Evolutionary conservation across 129 eudicot species (phyloP), one percentile per base, ranked within the genome.

Genomic region (Solidago caesia): DNA sequence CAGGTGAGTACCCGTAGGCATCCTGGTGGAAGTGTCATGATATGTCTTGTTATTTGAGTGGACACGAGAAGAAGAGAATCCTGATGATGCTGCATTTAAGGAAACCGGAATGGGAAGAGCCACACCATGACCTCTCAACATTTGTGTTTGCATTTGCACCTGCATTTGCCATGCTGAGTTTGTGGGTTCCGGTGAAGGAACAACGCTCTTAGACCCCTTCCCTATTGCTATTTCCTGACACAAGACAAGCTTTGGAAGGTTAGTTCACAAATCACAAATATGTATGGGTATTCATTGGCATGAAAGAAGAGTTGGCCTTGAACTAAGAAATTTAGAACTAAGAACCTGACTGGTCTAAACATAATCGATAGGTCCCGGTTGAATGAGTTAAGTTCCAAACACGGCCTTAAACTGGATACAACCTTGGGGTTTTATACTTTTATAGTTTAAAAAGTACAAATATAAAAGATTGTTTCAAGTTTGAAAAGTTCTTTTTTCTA

Each of bases 31-130:
- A 49, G 81, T 21, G 64, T 62, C 39, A 25, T 70, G 60, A n/a
- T 58, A 56, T 13, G 25, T 59, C 49, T 56, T 71, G 67, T 71
- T 72, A 49, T 55, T 44, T 66, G 74, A 12, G 14, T 29, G 77
- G 46, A 59, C 56, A 60, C 9, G 56, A 55, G 79, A 69, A 44
- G 89, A 80, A 67, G 92, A 80, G 97, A 92, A 92, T 92, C 96
- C 97, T 92, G 97, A 92, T 92, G 97, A 92, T 92, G 97, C 97
- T 92, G 97, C 97, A 80, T 77, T 64, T 8, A 90, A 61, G 25
- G 78, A 86, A 75, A 75, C 49, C 4, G 87, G 86, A 48, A 82
- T 51, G 6, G 77, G 85, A 44, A 75, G 72, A 33, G 73, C 81
- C 77, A 74, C 65, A 11, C 86, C 83, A 58, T 81, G 84, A 81